Conservation (phyloP, 371 early-diverging fungal species). For the Mucor indicus region DNA sequence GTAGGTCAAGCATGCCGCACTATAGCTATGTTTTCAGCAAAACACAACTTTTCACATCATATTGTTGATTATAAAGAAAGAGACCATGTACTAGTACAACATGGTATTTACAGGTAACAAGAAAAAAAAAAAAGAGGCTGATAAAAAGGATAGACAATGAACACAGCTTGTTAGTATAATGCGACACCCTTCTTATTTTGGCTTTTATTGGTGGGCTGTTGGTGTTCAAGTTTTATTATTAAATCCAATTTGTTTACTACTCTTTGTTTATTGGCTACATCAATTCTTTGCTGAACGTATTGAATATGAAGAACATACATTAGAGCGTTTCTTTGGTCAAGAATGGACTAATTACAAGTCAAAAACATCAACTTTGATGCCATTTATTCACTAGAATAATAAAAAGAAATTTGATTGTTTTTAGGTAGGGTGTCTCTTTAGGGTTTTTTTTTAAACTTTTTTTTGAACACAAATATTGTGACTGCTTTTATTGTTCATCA, state of each 20-base stretch:
- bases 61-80: conserved; percentile 61
- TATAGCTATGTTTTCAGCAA: conserved; percentile 77
- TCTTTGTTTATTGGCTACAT: conserved; percentile 61
- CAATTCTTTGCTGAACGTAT: conserved; percentile 77
- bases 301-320: conserved; percentile 66
- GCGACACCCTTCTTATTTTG: conserved; percentile 91
- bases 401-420: background rate
- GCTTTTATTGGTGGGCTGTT: conserved; percentile 84
- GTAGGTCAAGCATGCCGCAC: conserved; percentile 70
- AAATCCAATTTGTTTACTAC: conserved; percentile 72
- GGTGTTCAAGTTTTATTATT: conserved; percentile 67
- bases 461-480: background rate
- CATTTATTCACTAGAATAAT: conserved; percentile 27
- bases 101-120: conserved; percentile 72
- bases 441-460: background rate
- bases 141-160: background rate
- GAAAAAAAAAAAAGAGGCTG: background rate
- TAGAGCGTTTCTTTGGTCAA: conserved; percentile 77
- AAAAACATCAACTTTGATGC: conserved; percentile 44
- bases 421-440: background rate
- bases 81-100: conserved; percentile 72
- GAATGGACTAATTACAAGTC: conserved; percentile 51
- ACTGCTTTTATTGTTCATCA: too few species aligned
- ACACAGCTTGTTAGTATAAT: conserved; percentile 36
- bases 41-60: conserved; percentile 77